These are phyloP conservation scores for Suhomyces faveliae DNA, from an alignment of 805 yeast genomes.

Conservation along the genomic window DNA sequence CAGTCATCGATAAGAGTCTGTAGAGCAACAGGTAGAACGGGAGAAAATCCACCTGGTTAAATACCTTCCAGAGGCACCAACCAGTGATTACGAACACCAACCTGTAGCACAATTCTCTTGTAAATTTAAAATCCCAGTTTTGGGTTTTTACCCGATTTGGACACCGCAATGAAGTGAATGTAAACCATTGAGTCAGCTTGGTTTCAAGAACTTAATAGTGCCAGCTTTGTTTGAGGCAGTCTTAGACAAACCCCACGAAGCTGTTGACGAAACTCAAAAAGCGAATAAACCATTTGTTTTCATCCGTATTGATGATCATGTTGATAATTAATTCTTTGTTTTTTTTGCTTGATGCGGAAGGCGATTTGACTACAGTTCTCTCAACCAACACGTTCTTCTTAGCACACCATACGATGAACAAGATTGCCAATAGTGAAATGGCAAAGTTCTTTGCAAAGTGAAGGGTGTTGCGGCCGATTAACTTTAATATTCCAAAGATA, in stretches of 20 bases:
- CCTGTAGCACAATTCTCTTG: too few relatives aligned
- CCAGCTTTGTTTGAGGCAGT: neutral
- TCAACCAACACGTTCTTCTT: conserved; percentile 40
- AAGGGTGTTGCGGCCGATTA: conserved; percentile 28
- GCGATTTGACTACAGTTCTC: conserved; percentile 38
- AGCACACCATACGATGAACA: conserved; percentile 42
- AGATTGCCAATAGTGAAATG: conserved; percentile 34
- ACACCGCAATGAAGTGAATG: neutral
- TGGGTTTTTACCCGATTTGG: neutral
- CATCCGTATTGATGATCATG: conserved; percentile 42
- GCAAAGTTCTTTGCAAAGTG: conserved; percentile 34
- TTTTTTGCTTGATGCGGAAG: conserved; percentile 17
- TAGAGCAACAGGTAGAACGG: neutral
- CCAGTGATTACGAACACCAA: neutral
- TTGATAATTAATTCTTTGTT: conserved; percentile 41
- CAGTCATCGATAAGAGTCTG: conserved; percentile 1
- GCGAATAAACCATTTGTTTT: conserved; percentile 45
- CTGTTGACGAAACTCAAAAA: conserved; percentile 35
- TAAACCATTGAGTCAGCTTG: neutral
- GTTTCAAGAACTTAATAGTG: neutral
- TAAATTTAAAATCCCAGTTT: neutral
- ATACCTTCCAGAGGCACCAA: neutral
- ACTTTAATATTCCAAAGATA: conserved; percentile 21
- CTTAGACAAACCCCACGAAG: conserved; percentile 41
- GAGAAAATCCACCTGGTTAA: neutral